Base-by-base conservation (phyloP, 352 stramenopile genomes). In the Pythium sp. region DNA sequence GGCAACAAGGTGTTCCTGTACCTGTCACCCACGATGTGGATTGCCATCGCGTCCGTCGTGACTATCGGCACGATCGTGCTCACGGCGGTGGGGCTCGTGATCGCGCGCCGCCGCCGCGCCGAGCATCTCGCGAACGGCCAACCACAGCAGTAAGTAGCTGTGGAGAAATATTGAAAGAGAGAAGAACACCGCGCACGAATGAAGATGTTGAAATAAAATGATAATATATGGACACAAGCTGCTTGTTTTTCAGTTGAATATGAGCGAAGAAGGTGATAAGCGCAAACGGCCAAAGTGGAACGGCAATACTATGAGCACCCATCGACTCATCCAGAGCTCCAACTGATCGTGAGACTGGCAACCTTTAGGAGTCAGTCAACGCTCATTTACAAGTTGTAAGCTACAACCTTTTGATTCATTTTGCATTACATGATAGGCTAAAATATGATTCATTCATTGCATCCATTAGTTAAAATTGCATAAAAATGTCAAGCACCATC, bases 1-100 rank as follows among this genome's bases (percentile, higher is more conserved):
- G 78, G 78, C 34, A 65, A 73, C 64, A 77, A 73, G 36, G 15
- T 65, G n/a, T 84, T 84, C 61, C 49, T 81, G 8, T 72, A 75
- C 5, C 56, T 86, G 3, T 74, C 69, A 2, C 71, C 74, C 5
- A 65, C 65, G 20, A 62, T 64, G 9, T 86, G 76, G 79, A 75
- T 83, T 41, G 59, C 63, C 15, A 70, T 76, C 32, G 72, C 71
- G 12, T 77, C 74, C 8, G 32, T 72, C 0, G 61, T 72, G 15
- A 67, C 59, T 11, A 62, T 72, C 38, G 66, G 43, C 30, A 58
- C 61, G 51, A 64, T 59, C 22, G 66, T 67, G 38, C 53, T 83
- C 14, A 83, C 75, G 9, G 62, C 64, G 8, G 32, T 83, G 5
- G 78, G 78, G 11, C 18, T 79, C 53, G 46, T 77, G 36, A 51